Evolutionary conservation across 2,329 filamentous ascomycete genomes (phyloP).

Genomic region (Alternaria atra): DNA sequence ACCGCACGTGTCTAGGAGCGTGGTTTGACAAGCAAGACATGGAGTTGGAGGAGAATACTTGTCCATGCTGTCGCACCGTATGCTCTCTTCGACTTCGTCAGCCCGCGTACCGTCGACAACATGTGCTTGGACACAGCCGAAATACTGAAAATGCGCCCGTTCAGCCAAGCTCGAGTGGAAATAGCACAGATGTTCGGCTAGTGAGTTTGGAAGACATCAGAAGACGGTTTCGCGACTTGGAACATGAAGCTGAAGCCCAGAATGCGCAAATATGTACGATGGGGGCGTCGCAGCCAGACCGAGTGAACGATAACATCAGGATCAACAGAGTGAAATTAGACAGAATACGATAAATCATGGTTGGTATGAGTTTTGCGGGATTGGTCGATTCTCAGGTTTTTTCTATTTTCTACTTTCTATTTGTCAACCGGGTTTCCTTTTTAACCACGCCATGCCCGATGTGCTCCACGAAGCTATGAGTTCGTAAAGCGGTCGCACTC

Average conservation of each 20-base stretch:
- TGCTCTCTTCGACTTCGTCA: not conserved
- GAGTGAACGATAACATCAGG: not conserved
- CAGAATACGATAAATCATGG: not conserved
- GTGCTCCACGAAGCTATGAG: not conserved
- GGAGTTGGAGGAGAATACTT: not conserved
- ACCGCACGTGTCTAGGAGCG: not conserved
- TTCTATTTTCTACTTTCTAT: not conserved
- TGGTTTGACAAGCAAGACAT: not conserved
- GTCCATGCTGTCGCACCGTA: not conserved
- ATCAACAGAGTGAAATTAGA: not conserved
- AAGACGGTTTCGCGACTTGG: too few species aligned
- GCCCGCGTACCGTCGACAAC: not conserved
- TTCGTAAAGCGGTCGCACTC: not conserved
- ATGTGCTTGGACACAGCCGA: not conserved
- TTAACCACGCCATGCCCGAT: not conserved
- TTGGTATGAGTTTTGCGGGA: not conserved
- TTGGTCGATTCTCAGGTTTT: not conserved
- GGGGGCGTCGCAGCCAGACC: not conserved
- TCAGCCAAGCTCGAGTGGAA: not conserved
- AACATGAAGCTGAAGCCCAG: not conserved
- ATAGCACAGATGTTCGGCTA: not conserved
- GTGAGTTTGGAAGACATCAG: too few species aligned
- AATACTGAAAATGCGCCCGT: not conserved
- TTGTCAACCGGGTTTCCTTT: not conserved
- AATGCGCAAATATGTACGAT: not conserved